Conservation (phyloP, 179 eudicot genomes). For the Camellia oleifera region DNA sequence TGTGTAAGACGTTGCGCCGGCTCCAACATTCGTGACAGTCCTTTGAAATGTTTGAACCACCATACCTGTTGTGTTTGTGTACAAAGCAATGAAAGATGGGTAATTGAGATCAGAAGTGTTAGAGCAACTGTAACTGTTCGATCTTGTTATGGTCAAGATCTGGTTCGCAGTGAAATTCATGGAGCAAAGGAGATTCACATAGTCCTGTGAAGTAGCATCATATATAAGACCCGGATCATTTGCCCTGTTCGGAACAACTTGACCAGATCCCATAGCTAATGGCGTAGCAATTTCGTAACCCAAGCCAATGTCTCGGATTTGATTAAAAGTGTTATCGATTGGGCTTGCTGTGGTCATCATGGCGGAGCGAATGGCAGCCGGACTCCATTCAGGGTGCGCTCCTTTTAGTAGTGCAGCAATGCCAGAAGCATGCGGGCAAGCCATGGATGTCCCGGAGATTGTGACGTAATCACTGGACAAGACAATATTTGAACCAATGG, state of each 20-base stretch:
- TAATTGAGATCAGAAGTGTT: slow-evolving; percentile 40
- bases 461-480: slow-evolving; percentile 42
- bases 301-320: slow-evolving; percentile 22
- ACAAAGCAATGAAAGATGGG: slow-evolving; percentile 43
- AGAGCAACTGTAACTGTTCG: slow-evolving; percentile 24
- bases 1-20: slow-evolving; percentile 21
- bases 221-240: slow-evolving; percentile 55
- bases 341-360: slow-evolving; percentile 66
- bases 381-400: slow-evolving; percentile 63
- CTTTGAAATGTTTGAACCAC: slow-evolving; percentile 28
- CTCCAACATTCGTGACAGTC: slow-evolving; percentile 37
- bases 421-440: slow-evolving; percentile 67
- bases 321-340: slow-evolving; percentile 39
- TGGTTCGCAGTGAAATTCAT: slow-evolving; percentile 32
- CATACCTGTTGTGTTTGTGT: slow-evolving; percentile 10
- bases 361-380: slow-evolving; percentile 64
- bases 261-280: slow-evolving; percentile 49
- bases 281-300: slow-evolving; percentile 27
- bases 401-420: slow-evolving; percentile 57
- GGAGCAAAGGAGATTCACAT: slow-evolving; percentile 40
- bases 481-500: slow-evolving; percentile 27
- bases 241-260: slow-evolving; percentile 52
- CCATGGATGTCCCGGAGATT: slow-evolving; percentile 64
- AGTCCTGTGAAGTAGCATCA: slow-evolving; percentile 32
- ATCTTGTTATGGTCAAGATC: slow-evolving; percentile 21